phyloP scores from a whole-genome alignment of 2,329 filamentous ascomycete genomes.

The Sporothrix pseudoabietina region DNA sequence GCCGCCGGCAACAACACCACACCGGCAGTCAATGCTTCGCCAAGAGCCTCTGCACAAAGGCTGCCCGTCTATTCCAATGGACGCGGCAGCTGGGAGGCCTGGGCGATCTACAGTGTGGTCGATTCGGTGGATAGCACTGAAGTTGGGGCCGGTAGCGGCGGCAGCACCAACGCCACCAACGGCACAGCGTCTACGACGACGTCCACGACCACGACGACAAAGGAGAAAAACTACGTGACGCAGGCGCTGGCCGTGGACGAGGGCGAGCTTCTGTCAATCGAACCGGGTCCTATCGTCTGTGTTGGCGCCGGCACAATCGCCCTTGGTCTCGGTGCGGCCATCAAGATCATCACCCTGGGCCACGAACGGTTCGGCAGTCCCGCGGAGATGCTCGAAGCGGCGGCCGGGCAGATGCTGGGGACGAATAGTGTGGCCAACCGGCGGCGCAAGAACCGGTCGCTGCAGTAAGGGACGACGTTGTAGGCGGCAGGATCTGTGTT shows the following conservation, averaged over 20 bases:
- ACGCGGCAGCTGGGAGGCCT: slow-evolving; percentile 55
- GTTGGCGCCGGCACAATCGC: slow-evolving; percentile 67
- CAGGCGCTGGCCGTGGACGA: slow-evolving; percentile 48
- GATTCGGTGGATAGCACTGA: slow-evolving; percentile 46
- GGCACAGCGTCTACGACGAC: background rate
- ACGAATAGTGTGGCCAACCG: slow-evolving; percentile 43
- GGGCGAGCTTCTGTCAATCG: slow-evolving; percentile 54
- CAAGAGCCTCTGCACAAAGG: background rate
- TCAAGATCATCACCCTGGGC: slow-evolving; percentile 71
- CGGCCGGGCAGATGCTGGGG: slow-evolving; percentile 38
- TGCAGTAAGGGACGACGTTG: background rate
- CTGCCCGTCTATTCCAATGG: slow-evolving; percentile 4
- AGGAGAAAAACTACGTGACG: slow-evolving; percentile 38
- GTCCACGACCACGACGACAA: background rate
- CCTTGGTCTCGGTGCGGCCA: slow-evolving; percentile 69
- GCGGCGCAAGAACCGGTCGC: slow-evolving; percentile 38
- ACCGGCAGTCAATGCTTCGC: background rate
- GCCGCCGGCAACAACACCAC: no score
- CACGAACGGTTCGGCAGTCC: slow-evolving; percentile 62
- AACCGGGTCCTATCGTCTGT: slow-evolving; percentile 64
- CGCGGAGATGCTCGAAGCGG: slow-evolving; percentile 39
- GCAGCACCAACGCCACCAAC: slow-evolving; percentile 35
- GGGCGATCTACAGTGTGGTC: slow-evolving; percentile 54
- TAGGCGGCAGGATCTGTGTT: background rate
- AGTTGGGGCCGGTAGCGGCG: slow-evolving; percentile 44